Conservation (phyloP, 2,329 filamentous ascomycete species). For the Curvularia hawaiiensis region DNA sequence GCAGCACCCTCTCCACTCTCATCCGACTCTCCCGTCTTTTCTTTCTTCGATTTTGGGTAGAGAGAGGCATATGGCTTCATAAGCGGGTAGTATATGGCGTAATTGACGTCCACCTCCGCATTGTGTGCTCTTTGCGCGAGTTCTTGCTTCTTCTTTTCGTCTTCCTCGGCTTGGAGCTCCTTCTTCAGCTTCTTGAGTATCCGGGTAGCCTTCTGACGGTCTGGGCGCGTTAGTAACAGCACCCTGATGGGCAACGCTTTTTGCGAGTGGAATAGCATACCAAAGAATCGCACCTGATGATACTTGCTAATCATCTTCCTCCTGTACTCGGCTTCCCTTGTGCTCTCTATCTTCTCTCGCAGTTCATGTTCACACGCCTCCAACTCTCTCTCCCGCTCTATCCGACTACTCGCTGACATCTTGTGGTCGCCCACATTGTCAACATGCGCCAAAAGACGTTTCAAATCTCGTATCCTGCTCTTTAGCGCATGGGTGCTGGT, state of each 20-base stretch:
- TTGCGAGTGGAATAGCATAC: slow-evolving; percentile 52
- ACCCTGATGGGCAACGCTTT: background rate
- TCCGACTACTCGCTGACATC: slow-evolving; percentile 69
- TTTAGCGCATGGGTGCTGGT: slow-evolving; percentile 65
- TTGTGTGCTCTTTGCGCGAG: slow-evolving; percentile 66
- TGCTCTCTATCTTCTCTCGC: slow-evolving; percentile 45
- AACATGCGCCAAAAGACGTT: slow-evolving; percentile 66
- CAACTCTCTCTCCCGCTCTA: slow-evolving; percentile 75
- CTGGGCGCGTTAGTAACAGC: slow-evolving; percentile 47
- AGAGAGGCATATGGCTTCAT: slow-evolving; percentile 71
- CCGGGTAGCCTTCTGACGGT: slow-evolving; percentile 74
- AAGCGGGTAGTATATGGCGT: slow-evolving; percentile 74
- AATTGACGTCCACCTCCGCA: slow-evolving; percentile 75
- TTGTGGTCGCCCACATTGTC: slow-evolving; percentile 52
- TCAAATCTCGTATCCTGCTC: slow-evolving; percentile 72
- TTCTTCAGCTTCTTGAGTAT: slow-evolving; percentile 68
- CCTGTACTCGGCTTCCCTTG: slow-evolving; percentile 64
- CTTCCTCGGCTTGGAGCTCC: slow-evolving; percentile 57
- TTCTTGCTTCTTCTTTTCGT: slow-evolving; percentile 56
- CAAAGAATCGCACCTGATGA: slow-evolving; percentile 85
- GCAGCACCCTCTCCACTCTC: slow-evolving; percentile 28
- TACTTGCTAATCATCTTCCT: slow-evolving; percentile 77
- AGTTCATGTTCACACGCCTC: slow-evolving; percentile 69
- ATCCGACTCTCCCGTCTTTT: slow-evolving; percentile 25
- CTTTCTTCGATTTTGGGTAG: slow-evolving; percentile 48